Conservation (phyloP, 1,139 yeast genomes). For the Kodamaea suecica region DNA sequence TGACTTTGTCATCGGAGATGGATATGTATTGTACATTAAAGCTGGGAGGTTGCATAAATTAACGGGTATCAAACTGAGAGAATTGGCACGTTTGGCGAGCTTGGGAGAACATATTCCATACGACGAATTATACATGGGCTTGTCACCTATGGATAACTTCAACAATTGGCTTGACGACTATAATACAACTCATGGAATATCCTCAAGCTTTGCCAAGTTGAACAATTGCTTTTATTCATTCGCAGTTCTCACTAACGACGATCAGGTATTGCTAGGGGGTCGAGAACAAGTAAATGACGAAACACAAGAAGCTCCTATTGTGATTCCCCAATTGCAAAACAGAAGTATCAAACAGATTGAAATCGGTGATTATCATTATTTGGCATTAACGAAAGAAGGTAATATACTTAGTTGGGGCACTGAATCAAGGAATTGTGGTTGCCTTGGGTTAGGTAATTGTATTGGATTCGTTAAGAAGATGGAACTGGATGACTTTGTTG, state of each 20-base stretch:
- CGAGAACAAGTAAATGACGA: constrained; percentile 15
- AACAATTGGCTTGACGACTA: constrained; percentile 30
- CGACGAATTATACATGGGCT: constrained; percentile 12
- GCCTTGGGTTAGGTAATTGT: constrained; percentile 62
- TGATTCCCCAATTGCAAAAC: constrained; percentile 48
- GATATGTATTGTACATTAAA: constrained; percentile 46
- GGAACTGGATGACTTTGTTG: constrained; percentile 13
- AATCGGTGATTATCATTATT: constrained; percentile 70
- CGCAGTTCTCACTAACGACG: constrained; percentile 53
- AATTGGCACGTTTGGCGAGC: constrained; percentile 4
- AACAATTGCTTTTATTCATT: constrained; percentile 50
- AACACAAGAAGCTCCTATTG: constrained; percentile 14
- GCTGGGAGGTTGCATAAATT: constrained; percentile 46
- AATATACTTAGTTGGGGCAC: constrained; percentile 67
- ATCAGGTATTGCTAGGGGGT: constrained; percentile 46
- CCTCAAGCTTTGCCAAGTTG: constrained; percentile 39
- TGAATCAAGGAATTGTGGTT: constrained; percentile 63
- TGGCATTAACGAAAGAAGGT: constrained; percentile 63
- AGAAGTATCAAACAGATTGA: constrained; percentile 53
- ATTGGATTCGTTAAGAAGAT: constrained; percentile 21
- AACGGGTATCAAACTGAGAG: constrained; percentile 7
- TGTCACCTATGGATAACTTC: constrained; percentile 18
- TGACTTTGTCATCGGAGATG: constrained; percentile 59
- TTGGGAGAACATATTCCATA: constrained; percentile 2
- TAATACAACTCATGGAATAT: constrained; percentile 16